Conservation (phyloP, 2,329 filamentous ascomycete species). For the Hortaea sp. region DNA sequence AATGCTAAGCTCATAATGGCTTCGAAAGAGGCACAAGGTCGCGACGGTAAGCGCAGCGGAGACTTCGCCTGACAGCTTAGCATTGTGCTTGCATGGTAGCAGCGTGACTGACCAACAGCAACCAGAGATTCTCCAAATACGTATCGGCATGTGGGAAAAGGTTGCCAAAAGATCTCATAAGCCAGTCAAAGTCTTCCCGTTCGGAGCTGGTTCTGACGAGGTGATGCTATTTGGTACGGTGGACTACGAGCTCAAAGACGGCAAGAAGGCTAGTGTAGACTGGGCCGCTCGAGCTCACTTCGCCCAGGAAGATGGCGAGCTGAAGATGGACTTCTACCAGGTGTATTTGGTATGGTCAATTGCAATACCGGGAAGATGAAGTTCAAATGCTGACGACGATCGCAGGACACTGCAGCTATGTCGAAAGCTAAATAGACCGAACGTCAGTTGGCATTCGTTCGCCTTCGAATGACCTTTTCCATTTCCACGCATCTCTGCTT, state of each 20-base stretch:
- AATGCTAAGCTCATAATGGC: constrained; percentile 45
- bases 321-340: constrained; percentile 46
- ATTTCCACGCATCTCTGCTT: too few relatives aligned
- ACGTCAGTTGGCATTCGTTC: neutral
- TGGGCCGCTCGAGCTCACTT: constrained; percentile 49
- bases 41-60: constrained; percentile 28
- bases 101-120: too few relatives aligned
- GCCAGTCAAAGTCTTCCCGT: constrained; percentile 41
- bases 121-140: constrained; percentile 40
- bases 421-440: constrained; percentile 10
- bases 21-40: constrained; percentile 35
- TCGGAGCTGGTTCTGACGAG: constrained; percentile 36
- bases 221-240: constrained; percentile 47
- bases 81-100: neutral
- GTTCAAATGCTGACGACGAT: neutral
- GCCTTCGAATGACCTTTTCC: neutral
- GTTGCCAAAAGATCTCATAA: constrained; percentile 38
- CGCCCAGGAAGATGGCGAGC: constrained; percentile 40
- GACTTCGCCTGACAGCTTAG: neutral
- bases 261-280: constrained; percentile 34
- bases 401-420: constrained; percentile 18
- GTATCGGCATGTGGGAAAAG: constrained; percentile 45
- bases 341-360: constrained; percentile 40
- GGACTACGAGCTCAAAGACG: constrained; percentile 43
- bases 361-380: neutral